Base-by-base conservation (phyloP, 345 rosid species). In the Excoecaria cochinchinensis region DNA sequence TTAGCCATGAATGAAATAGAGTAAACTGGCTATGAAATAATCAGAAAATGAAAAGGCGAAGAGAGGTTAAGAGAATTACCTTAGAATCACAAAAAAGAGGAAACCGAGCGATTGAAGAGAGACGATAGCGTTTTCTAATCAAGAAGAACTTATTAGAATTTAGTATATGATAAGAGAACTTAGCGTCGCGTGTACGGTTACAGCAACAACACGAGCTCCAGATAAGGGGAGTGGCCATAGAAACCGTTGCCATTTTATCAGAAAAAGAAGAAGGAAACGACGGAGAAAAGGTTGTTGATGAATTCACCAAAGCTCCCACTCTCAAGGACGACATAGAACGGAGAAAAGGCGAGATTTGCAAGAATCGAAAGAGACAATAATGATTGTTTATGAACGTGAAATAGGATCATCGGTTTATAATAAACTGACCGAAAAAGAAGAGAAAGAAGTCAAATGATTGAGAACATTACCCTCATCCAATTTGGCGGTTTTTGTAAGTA, bases 41-140 rank as follows among this genome's bases (percentile, higher is more conserved):
- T 39, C 25, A 58, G 21, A n/a, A 25, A 3, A 47, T 56, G 40
- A 38, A 70, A 59, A 39, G 3, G 7, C 22, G 9, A 4, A 40
- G 48, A 25, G 46, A 50, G 31, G 31, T n/a, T 24, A 50, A 25
- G 6, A 44, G 8, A 81, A 70, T 55, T n/a, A 87, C 90, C 85
- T 83, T 73, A 66, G 84, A 75, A 40, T 82, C 82, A 78, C 83
- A 84, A 46, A 8, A 80, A 70, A 84, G 72, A 25, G 79, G 85
- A 53, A 73, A 80, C 25, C 77, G 57, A 61, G 65, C 77, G 70
- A 14, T 42, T 7, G 72, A 15, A 42, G 78, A 67, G 65, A 79
- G 74, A 11, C 69, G 47, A 72, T 17, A n/a, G 21, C 53, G 19
- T 65, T 50, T 70, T 64, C 36, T 36, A 3, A 47, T 3, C 2